Percentiles rank a stretch among this genome's conserved stretches.
phyloP scores from a whole-genome alignment of 768 basidiomycete genomes.

The Panus rudis region DNA sequence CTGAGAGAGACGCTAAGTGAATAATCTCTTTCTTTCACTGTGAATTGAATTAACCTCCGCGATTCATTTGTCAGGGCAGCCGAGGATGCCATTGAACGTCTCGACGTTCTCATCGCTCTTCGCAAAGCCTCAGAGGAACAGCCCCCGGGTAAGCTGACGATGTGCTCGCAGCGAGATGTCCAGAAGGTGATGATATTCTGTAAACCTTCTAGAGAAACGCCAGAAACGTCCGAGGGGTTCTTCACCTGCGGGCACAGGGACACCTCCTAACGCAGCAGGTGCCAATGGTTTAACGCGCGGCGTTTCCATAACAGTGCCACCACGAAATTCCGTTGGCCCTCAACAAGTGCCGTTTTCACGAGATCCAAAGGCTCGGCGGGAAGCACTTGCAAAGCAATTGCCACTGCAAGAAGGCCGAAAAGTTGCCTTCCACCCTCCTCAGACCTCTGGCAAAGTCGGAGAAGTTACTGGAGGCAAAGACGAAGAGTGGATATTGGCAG shows the following conservation, averaged over 20 bases:
- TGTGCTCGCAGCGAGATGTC: not conserved
- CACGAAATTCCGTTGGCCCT: constrained; percentile 53
- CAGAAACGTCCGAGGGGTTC: constrained; percentile 67
- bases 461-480: constrained; percentile 30
- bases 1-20: constrained; percentile 65
- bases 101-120: constrained; percentile 64
- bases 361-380: constrained; percentile 61
- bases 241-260: constrained; percentile 57
- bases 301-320: constrained; percentile 49
- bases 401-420: constrained; percentile 69
- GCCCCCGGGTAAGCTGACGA: constrained; percentile 41
- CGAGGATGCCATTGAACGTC: constrained; percentile 61
- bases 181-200: too few species aligned
- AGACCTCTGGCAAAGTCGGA: constrained; percentile 44
- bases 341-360: constrained; percentile 46
- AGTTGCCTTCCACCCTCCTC: constrained; percentile 72
- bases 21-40: constrained; percentile 18
- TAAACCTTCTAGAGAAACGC: constrained; percentile 69
- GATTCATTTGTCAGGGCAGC: constrained; percentile 44
- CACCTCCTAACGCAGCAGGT: constrained; percentile 22
- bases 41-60: constrained; percentile 4
- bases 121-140: constrained; percentile 60
- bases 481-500: constrained; percentile 72
- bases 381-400: constrained; percentile 52
- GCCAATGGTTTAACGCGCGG: constrained; percentile 31